Conservation (phyloP, 2,329 filamentous ascomycete species). For the Helicocarpus griseus region DNA sequence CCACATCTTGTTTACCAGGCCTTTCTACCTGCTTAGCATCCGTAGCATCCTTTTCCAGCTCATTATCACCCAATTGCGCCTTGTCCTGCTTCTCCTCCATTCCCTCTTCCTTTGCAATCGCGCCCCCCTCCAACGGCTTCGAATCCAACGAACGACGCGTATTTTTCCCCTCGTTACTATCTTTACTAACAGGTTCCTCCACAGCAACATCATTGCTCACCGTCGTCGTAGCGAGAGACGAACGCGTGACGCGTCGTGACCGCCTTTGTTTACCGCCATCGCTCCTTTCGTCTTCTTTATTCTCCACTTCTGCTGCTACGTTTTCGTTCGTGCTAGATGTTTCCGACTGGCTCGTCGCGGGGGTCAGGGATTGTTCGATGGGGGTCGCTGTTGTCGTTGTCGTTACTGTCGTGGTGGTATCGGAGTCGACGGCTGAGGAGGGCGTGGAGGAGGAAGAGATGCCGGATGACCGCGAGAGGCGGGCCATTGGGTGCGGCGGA, state of each 20-base stretch:
- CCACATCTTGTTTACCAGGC: slow-evolving; percentile 16
- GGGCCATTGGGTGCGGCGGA: slow-evolving; percentile 19
- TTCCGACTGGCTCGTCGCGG: slow-evolving; percentile 35
- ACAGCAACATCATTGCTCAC: background rate
- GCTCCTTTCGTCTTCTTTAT: slow-evolving; percentile 23
- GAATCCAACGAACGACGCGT: slow-evolving; percentile 1
- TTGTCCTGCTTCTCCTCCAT: background rate
- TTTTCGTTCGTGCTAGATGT: slow-evolving; percentile 33
- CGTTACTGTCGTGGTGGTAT: slow-evolving; percentile 13
- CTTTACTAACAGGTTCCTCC: slow-evolving; percentile 14
- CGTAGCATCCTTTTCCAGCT: slow-evolving; percentile 16
- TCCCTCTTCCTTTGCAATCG: background rate
- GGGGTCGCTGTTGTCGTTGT: slow-evolving; percentile 23
- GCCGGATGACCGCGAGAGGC: slow-evolving; percentile 19
- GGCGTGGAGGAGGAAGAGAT: slow-evolving; percentile 22
- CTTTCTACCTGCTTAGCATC: slow-evolving; percentile 17
- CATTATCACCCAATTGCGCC: slow-evolving; percentile 13
- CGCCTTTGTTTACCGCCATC: slow-evolving; percentile 7
- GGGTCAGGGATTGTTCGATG: slow-evolving; percentile 31
- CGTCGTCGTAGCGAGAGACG: slow-evolving; percentile 22
- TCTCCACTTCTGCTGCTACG: slow-evolving; percentile 13
- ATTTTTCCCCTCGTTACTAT: slow-evolving; percentile 19
- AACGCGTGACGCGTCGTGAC: slow-evolving; percentile 33
- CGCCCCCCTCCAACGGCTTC: background rate
- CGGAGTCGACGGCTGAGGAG: slow-evolving; percentile 17